Conservation (phyloP, 768 basidiomycete genomes). For the Kwoniella sp. region DNA sequence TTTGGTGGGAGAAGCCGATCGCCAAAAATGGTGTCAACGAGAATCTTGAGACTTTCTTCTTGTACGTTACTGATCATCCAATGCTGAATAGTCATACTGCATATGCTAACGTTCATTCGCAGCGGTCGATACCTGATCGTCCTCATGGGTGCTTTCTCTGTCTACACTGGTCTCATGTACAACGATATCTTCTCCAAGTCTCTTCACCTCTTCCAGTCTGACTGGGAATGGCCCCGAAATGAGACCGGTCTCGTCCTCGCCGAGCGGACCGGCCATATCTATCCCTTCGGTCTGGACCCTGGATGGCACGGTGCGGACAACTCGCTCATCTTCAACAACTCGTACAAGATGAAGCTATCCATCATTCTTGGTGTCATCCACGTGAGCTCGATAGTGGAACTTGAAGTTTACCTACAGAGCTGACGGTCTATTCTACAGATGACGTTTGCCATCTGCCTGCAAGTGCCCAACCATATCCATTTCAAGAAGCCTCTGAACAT, state of each 20-base stretch:
- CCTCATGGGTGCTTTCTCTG: slow-evolving; percentile 94
- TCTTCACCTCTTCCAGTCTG: slow-evolving; percentile 81
- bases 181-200: slow-evolving; percentile 98
- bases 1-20: slow-evolving; percentile 77
- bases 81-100: too few species aligned
- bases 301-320: slow-evolving; percentile 94
- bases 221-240: slow-evolving; percentile 75
- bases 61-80: slow-evolving; percentile 68
- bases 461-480: slow-evolving; percentile 90
- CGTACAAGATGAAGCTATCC: slow-evolving; percentile 99
- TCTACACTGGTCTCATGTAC: slow-evolving; percentile 96
- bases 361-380: slow-evolving; percentile 94
- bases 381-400: slow-evolving; percentile 61
- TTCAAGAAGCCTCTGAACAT: slow-evolving; percentile 86
- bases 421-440: slow-evolving; percentile 63
- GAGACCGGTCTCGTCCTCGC: slow-evolving; percentile 62
- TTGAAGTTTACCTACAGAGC: background rate
- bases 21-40: slow-evolving; percentile 74
- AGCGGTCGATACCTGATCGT: slow-evolving; percentile 98
- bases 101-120: too few species aligned
- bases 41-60: slow-evolving; percentile 89
- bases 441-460: slow-evolving; percentile 96
- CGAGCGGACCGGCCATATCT: slow-evolving; percentile 67
- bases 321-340: slow-evolving; percentile 88
- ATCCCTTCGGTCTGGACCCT: slow-evolving; percentile 92